Conservation (phyloP, 371 early-diverging fungal genomes). For the Rhizopus microsporus region DNA sequence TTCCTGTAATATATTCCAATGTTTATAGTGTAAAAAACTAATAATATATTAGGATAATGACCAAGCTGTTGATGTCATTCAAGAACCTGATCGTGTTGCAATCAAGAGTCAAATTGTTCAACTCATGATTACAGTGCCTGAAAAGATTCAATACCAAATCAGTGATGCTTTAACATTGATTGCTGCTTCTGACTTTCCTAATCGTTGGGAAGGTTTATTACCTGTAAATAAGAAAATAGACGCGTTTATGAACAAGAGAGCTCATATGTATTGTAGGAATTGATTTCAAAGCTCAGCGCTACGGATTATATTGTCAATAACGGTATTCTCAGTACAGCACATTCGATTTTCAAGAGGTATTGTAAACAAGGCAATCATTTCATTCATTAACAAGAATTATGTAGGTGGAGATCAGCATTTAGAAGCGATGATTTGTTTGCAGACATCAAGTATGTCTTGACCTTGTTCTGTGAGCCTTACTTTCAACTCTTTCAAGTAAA, state of each 20-base stretch:
- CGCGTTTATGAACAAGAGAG: not conserved
- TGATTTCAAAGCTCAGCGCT: slow-evolving; percentile 75
- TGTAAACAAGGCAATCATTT: too few species aligned
- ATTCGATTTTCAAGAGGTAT: slow-evolving; percentile 90
- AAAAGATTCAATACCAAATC: slow-evolving; percentile 84
- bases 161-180: slow-evolving; percentile 92
- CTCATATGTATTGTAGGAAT: slow-evolving; percentile 46
- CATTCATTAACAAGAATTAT: too few species aligned
- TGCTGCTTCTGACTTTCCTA: slow-evolving; percentile 91
- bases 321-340: slow-evolving; percentile 91
- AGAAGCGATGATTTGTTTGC: slow-evolving; percentile 76
- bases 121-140: slow-evolving; percentile 82
- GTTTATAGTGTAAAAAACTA: not conserved
- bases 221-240: slow-evolving; percentile 51
- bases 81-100: slow-evolving; percentile 69
- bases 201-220: slow-evolving; percentile 83
- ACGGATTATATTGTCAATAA: slow-evolving; percentile 83
- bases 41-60: slow-evolving; percentile 46
- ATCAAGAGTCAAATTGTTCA: slow-evolving; percentile 84
- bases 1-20: slow-evolving; percentile 51
- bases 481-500: slow-evolving; percentile 77
- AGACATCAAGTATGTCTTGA: slow-evolving; percentile 92
- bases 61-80: slow-evolving; percentile 55
- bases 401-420: slow-evolving; percentile 87
- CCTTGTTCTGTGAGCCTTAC: slow-evolving; percentile 80